A percentile compares a stretch with the other conserved stretches of the same genome.
Evolutionary conservation across 345 rosid genomes (phyloP).

Genomic region (Litchi chinensis): DNA sequence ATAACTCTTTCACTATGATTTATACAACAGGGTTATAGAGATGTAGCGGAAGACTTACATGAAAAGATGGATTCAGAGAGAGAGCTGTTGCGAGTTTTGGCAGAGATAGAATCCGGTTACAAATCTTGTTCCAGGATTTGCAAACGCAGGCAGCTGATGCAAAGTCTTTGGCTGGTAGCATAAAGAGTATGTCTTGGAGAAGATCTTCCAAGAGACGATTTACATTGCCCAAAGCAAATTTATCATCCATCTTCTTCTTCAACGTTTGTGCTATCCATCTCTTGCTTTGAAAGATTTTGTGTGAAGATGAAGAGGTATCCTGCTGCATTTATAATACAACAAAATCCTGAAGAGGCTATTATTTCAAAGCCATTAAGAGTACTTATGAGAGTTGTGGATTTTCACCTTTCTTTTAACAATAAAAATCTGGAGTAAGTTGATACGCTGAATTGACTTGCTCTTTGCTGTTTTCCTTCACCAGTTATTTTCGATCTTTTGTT

Average conservation of each 20-base stretch:
- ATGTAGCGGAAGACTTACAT: conserved; percentile 27
- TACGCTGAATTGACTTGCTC: conserved; percentile 11
- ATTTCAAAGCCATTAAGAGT: conserved; percentile 18
- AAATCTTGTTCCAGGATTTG: conserved; percentile 47
- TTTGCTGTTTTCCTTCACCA: neutral
- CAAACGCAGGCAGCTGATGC: conserved; percentile 54
- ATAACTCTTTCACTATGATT: neutral
- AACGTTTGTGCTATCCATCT: neutral
- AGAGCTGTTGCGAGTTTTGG: conserved; percentile 61
- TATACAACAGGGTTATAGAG: neutral
- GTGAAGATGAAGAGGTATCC: neutral
- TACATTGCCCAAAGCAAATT: neutral
- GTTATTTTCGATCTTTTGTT: too few species aligned
- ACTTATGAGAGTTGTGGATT: conserved; percentile 14
- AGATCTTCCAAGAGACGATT: conserved; percentile 32
- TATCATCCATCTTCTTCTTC: conserved; percentile 11
- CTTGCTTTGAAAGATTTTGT: neutral
- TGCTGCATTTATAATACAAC: neutral
- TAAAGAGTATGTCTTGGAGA: conserved; percentile 39
- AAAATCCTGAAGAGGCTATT: neutral
- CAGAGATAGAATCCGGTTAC: conserved; percentile 41
- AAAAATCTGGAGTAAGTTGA: neutral
- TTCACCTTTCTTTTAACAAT: conserved; percentile 12
- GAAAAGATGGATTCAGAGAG: conserved; percentile 38
- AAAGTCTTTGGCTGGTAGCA: conserved; percentile 52